Base-by-base conservation (phyloP, 495 filamentous ascomycete genomes). In the Cercophora scortea region DNA sequence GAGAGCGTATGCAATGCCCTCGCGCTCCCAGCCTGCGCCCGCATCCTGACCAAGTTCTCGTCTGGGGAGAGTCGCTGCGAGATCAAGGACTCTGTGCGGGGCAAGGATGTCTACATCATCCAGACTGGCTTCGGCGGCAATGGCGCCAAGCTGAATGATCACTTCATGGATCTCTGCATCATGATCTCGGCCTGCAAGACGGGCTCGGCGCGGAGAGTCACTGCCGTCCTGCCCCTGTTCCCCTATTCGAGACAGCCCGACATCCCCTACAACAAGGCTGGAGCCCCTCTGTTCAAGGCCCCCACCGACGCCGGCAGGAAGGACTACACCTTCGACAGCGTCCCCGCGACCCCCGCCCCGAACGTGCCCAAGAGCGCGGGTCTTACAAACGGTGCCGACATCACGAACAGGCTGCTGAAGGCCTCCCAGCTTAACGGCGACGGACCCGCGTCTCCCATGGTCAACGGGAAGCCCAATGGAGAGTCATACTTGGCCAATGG, bases 111-210 rank as follows among this genome's bases (percentile, higher is more conserved):
- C 62, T 96, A 94, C 71, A 94, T 96, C 67, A 87, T 97, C 58
- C 90, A 97, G 68, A 88, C 85, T 34, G 89, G 89, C 48, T 71
- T 72, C 38, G 51, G 49, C 42, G 54, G 51, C 51, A 57, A 55
- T 42, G 82, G 84, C 52, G 88, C 88, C 45, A 90, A 86, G 56
- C 89, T 97, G 71, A 98, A 98, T 62, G 93, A 98, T 66, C 84
- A 95, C 68, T 77, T 98, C 44, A 84, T 98, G 74, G 93, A 98
- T 58, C 82, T 98, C 36, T 86, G 96, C 64, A 96, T 98, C 71
- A 95, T 81, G 78, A 92, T 98, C 58, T 94, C 89, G 16, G 93
- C 93, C 55, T 97, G 94, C 79, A 95, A 96, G 72, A 96, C 89
- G 3, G 93, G 94, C 47, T 94, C 89, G 33, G 93, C 93, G 4